Percentiles rank a stretch among this genome's conserved stretches.
Conservation (phyloP, 2,329 filamentous ascomycete genomes). For the Fusarium tanahbumbuense region DNA sequence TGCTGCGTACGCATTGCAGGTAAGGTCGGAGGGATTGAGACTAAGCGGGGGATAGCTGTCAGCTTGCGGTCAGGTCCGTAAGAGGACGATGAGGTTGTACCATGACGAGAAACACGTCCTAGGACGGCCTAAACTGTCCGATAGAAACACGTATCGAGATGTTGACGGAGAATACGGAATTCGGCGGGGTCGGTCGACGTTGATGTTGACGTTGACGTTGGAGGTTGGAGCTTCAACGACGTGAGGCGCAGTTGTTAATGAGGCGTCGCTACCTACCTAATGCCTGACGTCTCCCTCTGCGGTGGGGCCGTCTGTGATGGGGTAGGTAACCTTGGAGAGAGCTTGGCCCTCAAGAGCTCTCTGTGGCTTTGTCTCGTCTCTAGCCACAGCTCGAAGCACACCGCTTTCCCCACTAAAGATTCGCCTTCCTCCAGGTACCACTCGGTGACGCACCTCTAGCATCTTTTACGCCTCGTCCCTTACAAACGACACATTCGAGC, state of each 20-base stretch:
- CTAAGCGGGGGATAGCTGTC: constrained; percentile 56
- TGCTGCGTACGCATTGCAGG: constrained; percentile 94
- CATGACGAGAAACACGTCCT: constrained; percentile 32
- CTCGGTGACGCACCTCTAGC: constrained; percentile 48
- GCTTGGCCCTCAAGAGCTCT: constrained; percentile 26
- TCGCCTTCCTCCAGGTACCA: constrained; percentile 49
- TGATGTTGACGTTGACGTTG: constrained; percentile 44
- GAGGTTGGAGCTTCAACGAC: constrained; percentile 43
- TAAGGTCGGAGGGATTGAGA: constrained; percentile 98
- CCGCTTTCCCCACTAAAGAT: constrained; percentile 46
- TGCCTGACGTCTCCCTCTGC: constrained; percentile 49
- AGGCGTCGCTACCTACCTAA: constrained; percentile 25
- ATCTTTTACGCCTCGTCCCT: constrained; percentile 22
- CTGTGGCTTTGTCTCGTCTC: constrained; percentile 17
- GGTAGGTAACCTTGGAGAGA: constrained; percentile 10
- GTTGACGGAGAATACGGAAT: constrained; percentile 30
- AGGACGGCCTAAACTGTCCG: constrained; percentile 15
- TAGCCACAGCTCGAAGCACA: constrained; percentile 37
- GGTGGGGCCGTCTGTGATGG: constrained; percentile 44
- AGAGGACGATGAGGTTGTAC: constrained; percentile 19
- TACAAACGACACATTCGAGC: constrained; percentile 6
- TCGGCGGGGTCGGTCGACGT: constrained; percentile 44
- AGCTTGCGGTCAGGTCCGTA: constrained; percentile 22
- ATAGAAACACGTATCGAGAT: constrained; percentile 21
- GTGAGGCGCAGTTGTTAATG: constrained; percentile 42